phyloP scores from a whole-genome alignment of 495 filamentous ascomycete species.

The Aspergillus cavernicola region DNA sequence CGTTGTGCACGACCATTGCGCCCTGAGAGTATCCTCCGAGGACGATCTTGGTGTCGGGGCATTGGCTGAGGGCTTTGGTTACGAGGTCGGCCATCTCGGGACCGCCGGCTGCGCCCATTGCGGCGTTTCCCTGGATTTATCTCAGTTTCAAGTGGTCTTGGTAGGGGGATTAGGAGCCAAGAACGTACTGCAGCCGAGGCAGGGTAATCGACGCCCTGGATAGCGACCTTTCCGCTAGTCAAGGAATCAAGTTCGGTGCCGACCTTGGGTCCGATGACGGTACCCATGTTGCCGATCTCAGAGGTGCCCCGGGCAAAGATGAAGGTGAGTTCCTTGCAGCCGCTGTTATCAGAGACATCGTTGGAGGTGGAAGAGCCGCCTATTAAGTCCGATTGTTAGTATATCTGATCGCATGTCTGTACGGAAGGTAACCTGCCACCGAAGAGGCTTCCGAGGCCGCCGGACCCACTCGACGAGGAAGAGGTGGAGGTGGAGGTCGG shows the following conservation, averaged over 20 bases:
- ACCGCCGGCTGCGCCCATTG: slow-evolving; percentile 41
- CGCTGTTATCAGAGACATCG: slow-evolving; percentile 35
- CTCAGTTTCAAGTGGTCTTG: background rate
- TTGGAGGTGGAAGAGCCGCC: slow-evolving; percentile 37
- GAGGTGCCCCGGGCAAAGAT: slow-evolving; percentile 58
- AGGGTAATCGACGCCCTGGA: slow-evolving; percentile 58
- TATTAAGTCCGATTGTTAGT: background rate
- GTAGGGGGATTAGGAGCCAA: background rate
- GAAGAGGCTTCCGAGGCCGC: background rate
- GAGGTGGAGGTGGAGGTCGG: background rate
- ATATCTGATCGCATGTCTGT: background rate
- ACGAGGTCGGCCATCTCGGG: slow-evolving; percentile 47
- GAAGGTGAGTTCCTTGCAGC: slow-evolving; percentile 48
- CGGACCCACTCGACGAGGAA: background rate
- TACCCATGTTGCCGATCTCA: slow-evolving; percentile 55
- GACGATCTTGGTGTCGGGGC: slow-evolving; percentile 59
- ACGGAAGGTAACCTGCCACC: background rate
- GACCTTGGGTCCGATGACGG: slow-evolving; percentile 54
- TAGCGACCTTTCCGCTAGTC: slow-evolving; percentile 36
- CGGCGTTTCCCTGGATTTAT: slow-evolving; percentile 40
- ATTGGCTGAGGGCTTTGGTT: slow-evolving; percentile 42
- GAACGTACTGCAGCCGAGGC: slow-evolving; percentile 33
- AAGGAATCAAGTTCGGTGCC: slow-evolving; percentile 41
- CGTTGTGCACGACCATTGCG: slow-evolving; percentile 50
- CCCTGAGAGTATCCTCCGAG: slow-evolving; percentile 59